phyloP scores from a whole-genome alignment of 208 protist species.

The Naegleria fowleri region DNA sequence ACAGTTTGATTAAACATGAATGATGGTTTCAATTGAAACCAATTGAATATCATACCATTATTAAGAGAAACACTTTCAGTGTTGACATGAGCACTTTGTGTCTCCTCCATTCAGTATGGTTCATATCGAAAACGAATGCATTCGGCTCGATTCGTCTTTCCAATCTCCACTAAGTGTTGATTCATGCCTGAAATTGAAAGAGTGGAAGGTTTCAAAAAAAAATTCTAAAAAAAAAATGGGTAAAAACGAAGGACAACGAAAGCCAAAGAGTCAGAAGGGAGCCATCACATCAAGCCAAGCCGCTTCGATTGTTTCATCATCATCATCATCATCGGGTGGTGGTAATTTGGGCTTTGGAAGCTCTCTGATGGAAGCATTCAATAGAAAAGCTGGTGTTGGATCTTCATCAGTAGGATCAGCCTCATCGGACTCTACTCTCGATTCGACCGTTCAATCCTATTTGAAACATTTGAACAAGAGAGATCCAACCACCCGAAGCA shows the following conservation, averaged over 20 bases:
- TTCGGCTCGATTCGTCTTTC: too few species aligned
- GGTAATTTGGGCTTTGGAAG: neutral
- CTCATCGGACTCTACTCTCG: neutral
- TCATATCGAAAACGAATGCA: too few species aligned
- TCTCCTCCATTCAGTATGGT: too few species aligned
- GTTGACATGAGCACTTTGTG: too few species aligned
- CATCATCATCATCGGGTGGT: neutral
- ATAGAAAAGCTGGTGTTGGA: neutral
- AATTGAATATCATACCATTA: too few species aligned
- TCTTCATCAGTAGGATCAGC: neutral
- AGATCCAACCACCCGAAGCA: conserved; percentile 1
- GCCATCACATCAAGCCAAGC: neutral
- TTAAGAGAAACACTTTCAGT: too few species aligned
- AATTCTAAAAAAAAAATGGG: neutral
- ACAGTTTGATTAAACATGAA: neutral
- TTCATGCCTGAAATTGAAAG: too few species aligned
- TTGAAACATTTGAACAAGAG: conserved; percentile 26
- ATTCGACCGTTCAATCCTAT: neutral
- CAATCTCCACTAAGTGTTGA: too few species aligned
- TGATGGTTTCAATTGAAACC: too few species aligned
- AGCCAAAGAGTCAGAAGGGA: neutral
- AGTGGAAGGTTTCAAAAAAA: too few species aligned
- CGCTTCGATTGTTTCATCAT: neutral
- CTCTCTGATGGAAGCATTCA: neutral
- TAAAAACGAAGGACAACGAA: neutral